A percentile compares a stretch with the other conserved stretches of the same genome.
Conservation (phyloP, 2,329 filamentous ascomycete species). For the Fusarium sp. region DNA sequence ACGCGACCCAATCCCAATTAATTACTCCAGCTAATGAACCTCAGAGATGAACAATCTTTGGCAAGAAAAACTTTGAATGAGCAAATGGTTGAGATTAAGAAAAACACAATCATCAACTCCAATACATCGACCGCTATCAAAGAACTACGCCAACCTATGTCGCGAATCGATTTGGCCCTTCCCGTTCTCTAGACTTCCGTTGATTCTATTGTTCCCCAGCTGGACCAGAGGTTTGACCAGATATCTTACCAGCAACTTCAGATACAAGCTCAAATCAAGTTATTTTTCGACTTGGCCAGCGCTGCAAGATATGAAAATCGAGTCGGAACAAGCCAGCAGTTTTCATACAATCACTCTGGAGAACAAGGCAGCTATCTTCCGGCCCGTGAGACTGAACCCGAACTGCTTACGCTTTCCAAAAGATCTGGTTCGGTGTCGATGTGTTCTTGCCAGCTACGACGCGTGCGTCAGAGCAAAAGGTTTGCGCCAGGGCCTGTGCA, state of each 20-base stretch:
- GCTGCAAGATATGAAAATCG: background rate
- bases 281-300: fast-evolving
- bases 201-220: background rate
- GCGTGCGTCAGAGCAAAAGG: fast-evolving
- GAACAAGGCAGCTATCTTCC: fast-evolving
- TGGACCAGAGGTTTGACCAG: background rate
- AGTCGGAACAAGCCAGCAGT: fast-evolving
- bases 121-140: fast-evolving
- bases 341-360: fast-evolving
- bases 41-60: background rate
- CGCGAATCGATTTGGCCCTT: background rate
- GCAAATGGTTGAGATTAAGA: background rate
- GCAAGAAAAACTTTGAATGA: background rate
- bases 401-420: fast-evolving
- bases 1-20: fast-evolving
- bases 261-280: background rate
- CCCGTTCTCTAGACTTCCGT: background rate
- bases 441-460: background rate
- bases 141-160: fast-evolving
- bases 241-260: background rate
- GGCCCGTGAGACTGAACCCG: fast-evolving
- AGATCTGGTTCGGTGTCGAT: fast-evolving
- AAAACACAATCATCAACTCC: fast-evolving
- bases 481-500: fast-evolving
- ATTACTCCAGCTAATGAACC: fast-evolving